A percentile compares a stretch with the other conserved stretches of the same genome.
Evolutionary conservation across 1,284 basidiomycete genomes (phyloP).

Genomic region (Irpex rosettiformis): DNA sequence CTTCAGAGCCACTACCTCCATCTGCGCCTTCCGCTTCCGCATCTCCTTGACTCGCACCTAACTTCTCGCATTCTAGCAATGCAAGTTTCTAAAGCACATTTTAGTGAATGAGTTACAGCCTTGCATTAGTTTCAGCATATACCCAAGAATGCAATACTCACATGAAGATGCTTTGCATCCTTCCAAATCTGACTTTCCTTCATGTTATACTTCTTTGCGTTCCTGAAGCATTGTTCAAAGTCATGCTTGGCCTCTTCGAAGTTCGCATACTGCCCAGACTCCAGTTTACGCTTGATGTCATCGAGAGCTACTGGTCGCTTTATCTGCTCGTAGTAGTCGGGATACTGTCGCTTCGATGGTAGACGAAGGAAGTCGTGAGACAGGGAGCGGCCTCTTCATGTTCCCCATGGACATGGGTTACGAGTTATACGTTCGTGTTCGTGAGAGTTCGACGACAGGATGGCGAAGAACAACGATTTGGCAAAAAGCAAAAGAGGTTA

Average conservation of each 20-base stretch:
- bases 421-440: constrained; percentile 1
- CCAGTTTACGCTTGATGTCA: constrained; percentile 80
- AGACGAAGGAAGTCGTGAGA: constrained; percentile 73
- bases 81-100: constrained; percentile 61
- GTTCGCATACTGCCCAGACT: constrained; percentile 58
- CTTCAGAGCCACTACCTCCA: constrained; percentile 31
- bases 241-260: constrained; percentile 76
- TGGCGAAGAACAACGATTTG: constrained; percentile 20
- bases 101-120: neutral
- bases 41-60: constrained; percentile 30
- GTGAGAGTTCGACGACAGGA: constrained; percentile 21
- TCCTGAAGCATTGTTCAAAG: constrained; percentile 84
- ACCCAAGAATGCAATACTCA: constrained; percentile 26
- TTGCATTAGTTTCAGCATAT: too few relatives aligned
- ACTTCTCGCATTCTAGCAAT: constrained; percentile 44
- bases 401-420: neutral
- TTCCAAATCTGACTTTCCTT: constrained; percentile 83
- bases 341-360: constrained; percentile 75
- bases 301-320: constrained; percentile 80
- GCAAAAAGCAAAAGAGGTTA: constrained; percentile 30
- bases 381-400: constrained; percentile 58
- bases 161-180: constrained; percentile 72
- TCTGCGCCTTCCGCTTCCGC: constrained; percentile 33
- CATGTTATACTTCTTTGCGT: constrained; percentile 89
- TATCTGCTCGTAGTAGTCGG: constrained; percentile 89